Evolutionary conservation across 2,329 filamentous ascomycete species (phyloP), one percentile per base, ranked within the genome.

Genomic region (Penicillium sp.): DNA sequence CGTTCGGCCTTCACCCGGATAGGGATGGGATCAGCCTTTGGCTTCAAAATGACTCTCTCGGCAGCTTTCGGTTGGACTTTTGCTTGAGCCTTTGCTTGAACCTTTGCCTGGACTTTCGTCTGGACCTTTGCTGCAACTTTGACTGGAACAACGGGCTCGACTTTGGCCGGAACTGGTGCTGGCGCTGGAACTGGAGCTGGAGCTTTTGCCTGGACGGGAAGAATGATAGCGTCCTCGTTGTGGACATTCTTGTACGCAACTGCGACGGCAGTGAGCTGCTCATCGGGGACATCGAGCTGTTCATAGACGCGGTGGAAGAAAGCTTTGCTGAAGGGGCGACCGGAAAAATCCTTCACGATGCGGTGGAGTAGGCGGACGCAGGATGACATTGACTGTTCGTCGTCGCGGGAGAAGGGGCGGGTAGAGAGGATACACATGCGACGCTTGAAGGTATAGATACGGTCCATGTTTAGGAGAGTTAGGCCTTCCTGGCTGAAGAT

Each of bases 271-370:
- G 71, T 63, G 13, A 78, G 67, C 7, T 76, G 65, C 2, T 73
- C 67, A 36, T 78, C 73, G 6, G 65, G 61, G 3, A 79, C 69
- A 49, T 75, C 65, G 1, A 78, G 59, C 39, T 78, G 75, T 41
- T 78, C 73, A 56, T 79, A 79, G 21, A 77, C 71, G 29, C 75
- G 71, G 49, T 75, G 71, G 60, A 79, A 76, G 57, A 79, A 79
- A 6, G 69, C 73, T 55, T 74, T 74, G 65, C 73, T 78, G 60
- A 78, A 77, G 6, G 74, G 74, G 6, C 75, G 74, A 35, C 75
- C 74, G 48, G 73, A 68, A 60, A 75, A 77, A 57, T 77, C 75
- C 23, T 61, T 58, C 62, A 78, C 73, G 23, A 74, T 73, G 47
- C 75, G 74, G 57, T 73, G 68, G n/a, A 79, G 67, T 15, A 78